Base-by-base conservation (phyloP, 345 rosid genomes). In the Eucalyptus decipiens region DNA sequence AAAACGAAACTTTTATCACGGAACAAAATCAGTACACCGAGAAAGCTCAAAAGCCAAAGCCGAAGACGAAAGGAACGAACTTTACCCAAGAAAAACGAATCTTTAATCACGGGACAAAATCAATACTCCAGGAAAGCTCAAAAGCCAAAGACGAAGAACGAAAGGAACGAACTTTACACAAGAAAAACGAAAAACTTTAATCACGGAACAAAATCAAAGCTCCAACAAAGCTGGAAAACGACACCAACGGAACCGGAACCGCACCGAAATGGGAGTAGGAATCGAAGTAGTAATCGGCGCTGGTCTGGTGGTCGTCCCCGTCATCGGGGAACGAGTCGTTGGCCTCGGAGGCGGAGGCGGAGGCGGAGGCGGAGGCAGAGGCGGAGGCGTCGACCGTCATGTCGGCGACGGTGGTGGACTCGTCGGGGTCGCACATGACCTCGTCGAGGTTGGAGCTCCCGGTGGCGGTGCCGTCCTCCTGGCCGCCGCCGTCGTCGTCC, bases 261-360 rank as follows among this genome's bases (percentile, higher is more conserved):
- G 67, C 94, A 98, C 99, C 99, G 87, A 98, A 98, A 94, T 98
- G 99, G 90, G 99, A 96, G 93, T 98, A 97, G 15, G 99, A 98
- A 92, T 98, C 98, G 91, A 98, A 98, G 95, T 97, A 98, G 91
- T 98, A 98, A 91, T 98, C 99, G 83, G 99, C 99, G 90, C 99
- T 98, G 90, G 99, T 98, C 88, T 93, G 93, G 32, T 95, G 95
- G 89, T 97, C 99, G 24, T 87, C 47, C 3, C 51, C 99, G 18
- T 88, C 76, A 9, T 86, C 94, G 86, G 90, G 90, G 42, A 90
- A 89, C 30, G 95, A 86, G 28, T 89, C 92, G 49, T 92, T 94
- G 23, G 93, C 91, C 83, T 89, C 93, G 51, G 72, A 47, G 85
- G 87, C 30, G 89, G 93, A 40, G 50, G 89, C 91, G 83, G 60